Conservation (phyloP, 202 grass and related monocot species). For the Zoysia matrella region DNA sequence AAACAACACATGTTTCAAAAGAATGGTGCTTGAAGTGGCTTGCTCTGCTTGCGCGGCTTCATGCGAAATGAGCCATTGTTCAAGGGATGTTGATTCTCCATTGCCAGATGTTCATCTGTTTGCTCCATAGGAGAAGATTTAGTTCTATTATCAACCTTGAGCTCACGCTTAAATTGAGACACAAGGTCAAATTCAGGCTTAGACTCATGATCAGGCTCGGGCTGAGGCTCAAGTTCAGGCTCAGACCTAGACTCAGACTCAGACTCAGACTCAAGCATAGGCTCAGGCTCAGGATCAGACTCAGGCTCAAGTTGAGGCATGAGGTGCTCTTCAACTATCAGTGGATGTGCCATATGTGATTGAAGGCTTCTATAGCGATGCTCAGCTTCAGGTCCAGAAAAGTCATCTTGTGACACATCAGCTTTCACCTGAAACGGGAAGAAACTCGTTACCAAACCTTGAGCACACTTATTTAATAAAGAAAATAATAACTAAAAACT, state of each 20-base stretch:
- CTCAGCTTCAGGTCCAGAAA: slow-evolving; percentile 28
- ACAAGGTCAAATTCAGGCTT: no score
- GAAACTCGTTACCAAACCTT: background rate
- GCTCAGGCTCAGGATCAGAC: no score
- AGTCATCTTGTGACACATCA: slow-evolving; percentile 24
- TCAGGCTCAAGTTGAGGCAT: background rate
- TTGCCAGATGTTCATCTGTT: background rate
- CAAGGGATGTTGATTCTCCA: background rate
- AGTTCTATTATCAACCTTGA: background rate
- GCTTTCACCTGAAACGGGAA: background rate
- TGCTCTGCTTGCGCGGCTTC: background rate
- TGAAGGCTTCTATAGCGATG: slow-evolving; percentile 14
- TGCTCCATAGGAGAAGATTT: background rate
- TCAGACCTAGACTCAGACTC: no score
- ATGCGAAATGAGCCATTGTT: background rate
- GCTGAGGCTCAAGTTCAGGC: no score
- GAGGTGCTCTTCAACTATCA: background rate
- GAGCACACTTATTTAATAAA: background rate
- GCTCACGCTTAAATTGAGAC: background rate
- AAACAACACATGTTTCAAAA: background rate
- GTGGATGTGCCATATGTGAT: background rate
- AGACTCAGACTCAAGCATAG: background rate
- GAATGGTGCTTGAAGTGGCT: background rate
- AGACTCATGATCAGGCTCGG: no score
- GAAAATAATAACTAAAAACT: no score